Conservation (phyloP, 2,329 filamentous ascomycete genomes). For the Aspergillus sp. region DNA sequence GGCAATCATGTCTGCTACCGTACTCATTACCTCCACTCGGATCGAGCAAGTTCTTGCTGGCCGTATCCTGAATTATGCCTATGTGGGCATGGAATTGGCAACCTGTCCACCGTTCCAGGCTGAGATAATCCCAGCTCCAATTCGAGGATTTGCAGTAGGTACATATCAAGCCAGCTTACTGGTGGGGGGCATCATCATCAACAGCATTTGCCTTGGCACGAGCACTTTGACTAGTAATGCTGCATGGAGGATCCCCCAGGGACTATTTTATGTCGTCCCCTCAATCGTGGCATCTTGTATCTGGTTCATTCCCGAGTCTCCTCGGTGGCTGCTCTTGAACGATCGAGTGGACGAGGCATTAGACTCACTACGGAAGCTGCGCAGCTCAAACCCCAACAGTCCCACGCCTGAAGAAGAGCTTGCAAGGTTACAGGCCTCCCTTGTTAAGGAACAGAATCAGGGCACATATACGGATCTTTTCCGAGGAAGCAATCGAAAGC, state of each 20-base stretch:
- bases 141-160: constrained; percentile 2
- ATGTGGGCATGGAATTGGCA: constrained; percentile 7
- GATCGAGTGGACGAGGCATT: background rate
- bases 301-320: constrained; percentile 11
- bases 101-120: constrained; percentile 2
- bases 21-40: constrained; percentile 1
- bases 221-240: background rate
- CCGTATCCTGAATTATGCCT: constrained; percentile 1
- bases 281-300: background rate
- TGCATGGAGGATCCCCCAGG: constrained; percentile 7
- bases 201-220: background rate
- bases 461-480: constrained; percentile 5
- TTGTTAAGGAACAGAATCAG: background rate
- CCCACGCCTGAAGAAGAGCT: too few relatives aligned
- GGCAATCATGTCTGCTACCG: constrained; percentile 1
- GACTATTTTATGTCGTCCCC: constrained; percentile 4
- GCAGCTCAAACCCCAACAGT: too few relatives aligned
- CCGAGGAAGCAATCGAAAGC: background rate
- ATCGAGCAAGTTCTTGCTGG: background rate
- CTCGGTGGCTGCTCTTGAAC: constrained; percentile 6
- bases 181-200: constrained; percentile 1
- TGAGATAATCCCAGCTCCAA: background rate
- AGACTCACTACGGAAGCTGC: too few relatives aligned
- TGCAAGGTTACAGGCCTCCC: background rate
- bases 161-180: constrained; percentile 7